Evolutionary conservation across 495 filamentous ascomycete genomes (phyloP).

Genomic region (Apodospora peruviana): DNA sequence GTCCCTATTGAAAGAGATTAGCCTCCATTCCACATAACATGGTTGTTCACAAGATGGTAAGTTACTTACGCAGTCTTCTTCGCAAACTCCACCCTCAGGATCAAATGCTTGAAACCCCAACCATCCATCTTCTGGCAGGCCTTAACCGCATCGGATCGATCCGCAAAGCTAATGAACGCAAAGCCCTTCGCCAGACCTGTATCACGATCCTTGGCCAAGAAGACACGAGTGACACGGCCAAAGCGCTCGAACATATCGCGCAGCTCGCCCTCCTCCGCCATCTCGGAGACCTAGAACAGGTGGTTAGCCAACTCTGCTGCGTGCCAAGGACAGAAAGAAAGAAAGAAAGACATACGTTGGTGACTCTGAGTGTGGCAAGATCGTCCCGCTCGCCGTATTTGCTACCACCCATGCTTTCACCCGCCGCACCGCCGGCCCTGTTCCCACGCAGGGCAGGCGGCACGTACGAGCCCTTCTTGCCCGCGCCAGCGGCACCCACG

Average conservation of each 20-base stretch:
- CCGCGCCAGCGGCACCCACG: conserved; percentile 54
- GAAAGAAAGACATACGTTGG: conserved; percentile 66
- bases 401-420: conserved; percentile 86
- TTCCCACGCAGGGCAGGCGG: conserved; percentile 85
- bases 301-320: conserved; percentile 10
- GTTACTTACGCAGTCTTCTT: conserved; percentile 66
- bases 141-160: conserved; percentile 78
- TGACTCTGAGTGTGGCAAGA: conserved; percentile 90
- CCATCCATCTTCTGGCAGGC: conserved; percentile 98
- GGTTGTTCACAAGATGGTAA: too few relatives aligned
- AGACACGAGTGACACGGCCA: conserved; percentile 92
- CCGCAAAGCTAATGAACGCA: conserved; percentile 93
- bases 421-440: conserved; percentile 50
- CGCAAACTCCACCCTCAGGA: conserved; percentile 85
- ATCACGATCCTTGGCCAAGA: conserved; percentile 94
- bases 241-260: conserved; percentile 97
- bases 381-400: conserved; percentile 93
- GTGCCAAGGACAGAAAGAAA: conserved; percentile 1
- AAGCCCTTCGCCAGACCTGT: conserved; percentile 95
- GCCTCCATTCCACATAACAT: too few relatives aligned
- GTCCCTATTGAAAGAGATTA: too few relatives aligned
- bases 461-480: conserved; percentile 76
- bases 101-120: conserved; percentile 87
- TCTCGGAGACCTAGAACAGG: conserved; percentile 71
- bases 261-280: conserved; percentile 91